Evolutionary conservation across 305 asterid genomes (phyloP), one percentile per base, ranked within the genome.

Genomic region (Withania somnifera): DNA sequence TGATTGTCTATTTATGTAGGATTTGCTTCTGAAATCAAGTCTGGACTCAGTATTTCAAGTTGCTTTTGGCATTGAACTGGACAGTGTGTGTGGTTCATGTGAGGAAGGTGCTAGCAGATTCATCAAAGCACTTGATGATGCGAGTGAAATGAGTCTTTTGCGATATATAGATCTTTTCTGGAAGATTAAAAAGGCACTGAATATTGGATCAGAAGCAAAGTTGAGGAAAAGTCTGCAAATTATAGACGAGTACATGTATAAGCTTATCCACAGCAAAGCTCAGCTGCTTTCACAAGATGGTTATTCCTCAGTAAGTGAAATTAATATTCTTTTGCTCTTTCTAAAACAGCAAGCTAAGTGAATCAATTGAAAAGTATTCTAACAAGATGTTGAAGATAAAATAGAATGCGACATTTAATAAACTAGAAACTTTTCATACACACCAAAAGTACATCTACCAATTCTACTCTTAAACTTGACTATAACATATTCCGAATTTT

Each of bases 11-110:
- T 26, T 66, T 66, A 36, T 66, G 78, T 89, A 91, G 95, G 95
- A 89, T 68, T 75, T 90, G 71, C 87, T 92, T 89, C 87, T 88
- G 91, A 92, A 88, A 84, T 84, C 92, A 26, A 88, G 93, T 5
- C 38, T 90, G 82, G 94, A 92, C 83, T 88, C 96, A 7, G 92
- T 90, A 50, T 89, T 92, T 82, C 90, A 88, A 85, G 90, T 90
- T 50, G 91, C 89, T 1, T 88, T 92, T 2, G 96, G 93, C 0
- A 91, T 90, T 69, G 96, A 92, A 64, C 88, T 92, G 2, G 89
- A 89, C 84, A 92, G 90, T 84, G 53, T 89, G 87, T 68, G 85
- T 8, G 94, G 94, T 36, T 83, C 89, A 19, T 79, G 83, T 6
- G 89, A 73, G 32, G 75, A 82, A 80, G 93, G 93, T 8, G 17